Conservation (phyloP, 2,329 filamentous ascomycete species). For the Sclerotinia spermophila region DNA sequence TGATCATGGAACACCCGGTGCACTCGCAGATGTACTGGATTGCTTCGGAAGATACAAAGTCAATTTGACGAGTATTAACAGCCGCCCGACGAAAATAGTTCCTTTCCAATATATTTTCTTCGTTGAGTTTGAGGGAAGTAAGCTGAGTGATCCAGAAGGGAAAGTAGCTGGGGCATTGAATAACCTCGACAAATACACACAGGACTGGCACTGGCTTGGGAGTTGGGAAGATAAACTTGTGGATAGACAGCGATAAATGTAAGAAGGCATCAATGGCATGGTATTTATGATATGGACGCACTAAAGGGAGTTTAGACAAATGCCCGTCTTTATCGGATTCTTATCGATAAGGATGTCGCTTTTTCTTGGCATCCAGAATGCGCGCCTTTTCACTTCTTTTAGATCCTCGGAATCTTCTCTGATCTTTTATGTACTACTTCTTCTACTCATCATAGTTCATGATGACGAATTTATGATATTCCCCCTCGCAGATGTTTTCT, state of each 20-base stretch:
- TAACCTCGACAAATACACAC: slow-evolving; percentile 55
- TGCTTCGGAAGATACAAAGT: slow-evolving; percentile 71
- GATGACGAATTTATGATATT: slow-evolving; percentile 4
- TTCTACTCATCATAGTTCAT: neutral
- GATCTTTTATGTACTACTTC: neutral
- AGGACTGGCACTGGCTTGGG: slow-evolving; percentile 64
- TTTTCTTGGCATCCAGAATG: slow-evolving; percentile 11
- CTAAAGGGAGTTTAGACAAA: neutral
- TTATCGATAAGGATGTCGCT: slow-evolving; percentile 18
- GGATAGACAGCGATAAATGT: neutral
- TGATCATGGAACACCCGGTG: slow-evolving; percentile 72
- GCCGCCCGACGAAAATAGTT: slow-evolving; percentile 67
- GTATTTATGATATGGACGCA: neutral
- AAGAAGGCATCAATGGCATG: neutral
- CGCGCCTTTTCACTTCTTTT: neutral
- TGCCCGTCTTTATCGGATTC: slow-evolving; percentile 10
- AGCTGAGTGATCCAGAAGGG: slow-evolving; percentile 49
- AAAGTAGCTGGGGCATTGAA: slow-evolving; percentile 59
- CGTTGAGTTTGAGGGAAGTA: slow-evolving; percentile 76
- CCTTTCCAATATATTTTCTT: slow-evolving; percentile 95
- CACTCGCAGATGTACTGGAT: slow-evolving; percentile 73
- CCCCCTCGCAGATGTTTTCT: neutral
- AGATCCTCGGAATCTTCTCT: neutral
- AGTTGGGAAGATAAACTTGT: slow-evolving; percentile 49
- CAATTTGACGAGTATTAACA: slow-evolving; percentile 89